A percentile compares a stretch with the other conserved stretches of the same genome.
Evolutionary conservation across 805 yeast species (phyloP).

Genomic region (Ogataea trehalophila): DNA sequence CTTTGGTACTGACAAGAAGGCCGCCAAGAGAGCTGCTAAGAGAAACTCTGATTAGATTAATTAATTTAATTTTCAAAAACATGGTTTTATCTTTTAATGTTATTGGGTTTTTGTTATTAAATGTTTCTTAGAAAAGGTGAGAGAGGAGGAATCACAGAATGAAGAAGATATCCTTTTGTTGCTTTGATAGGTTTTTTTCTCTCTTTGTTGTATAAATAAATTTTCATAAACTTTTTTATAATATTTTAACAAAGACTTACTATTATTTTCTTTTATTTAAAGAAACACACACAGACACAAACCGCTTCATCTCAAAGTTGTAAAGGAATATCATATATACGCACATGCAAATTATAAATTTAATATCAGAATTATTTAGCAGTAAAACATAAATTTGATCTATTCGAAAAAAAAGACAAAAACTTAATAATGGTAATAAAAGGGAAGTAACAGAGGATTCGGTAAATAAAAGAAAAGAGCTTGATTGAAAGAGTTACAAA

Average conservation of each 20-base stretch:
- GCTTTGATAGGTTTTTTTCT: no score
- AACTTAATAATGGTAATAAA: not conserved
- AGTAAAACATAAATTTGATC: not conserved
- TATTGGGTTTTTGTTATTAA: not conserved
- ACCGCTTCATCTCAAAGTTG: no score
- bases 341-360: not conserved
- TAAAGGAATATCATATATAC: not conserved
- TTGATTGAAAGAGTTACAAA: not conserved
- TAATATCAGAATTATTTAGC: not conserved
- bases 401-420: not conserved
- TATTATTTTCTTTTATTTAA: no score
- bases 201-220: no score
- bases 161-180: no score
- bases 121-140: slow-evolving; percentile 4
- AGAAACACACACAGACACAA: no score
- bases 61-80: not conserved
- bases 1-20: slow-evolving; percentile 96
- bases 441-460: not conserved
- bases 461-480: not conserved
- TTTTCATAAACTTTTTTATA: no score
- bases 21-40: slow-evolving; percentile 88
- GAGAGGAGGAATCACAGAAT: slow-evolving; percentile 1
- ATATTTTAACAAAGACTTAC: no score
- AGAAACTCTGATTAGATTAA: slow-evolving; percentile 73
- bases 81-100: not conserved